Conservation (phyloP, 164 flowering plant species). For the Sextonia rubra region DNA sequence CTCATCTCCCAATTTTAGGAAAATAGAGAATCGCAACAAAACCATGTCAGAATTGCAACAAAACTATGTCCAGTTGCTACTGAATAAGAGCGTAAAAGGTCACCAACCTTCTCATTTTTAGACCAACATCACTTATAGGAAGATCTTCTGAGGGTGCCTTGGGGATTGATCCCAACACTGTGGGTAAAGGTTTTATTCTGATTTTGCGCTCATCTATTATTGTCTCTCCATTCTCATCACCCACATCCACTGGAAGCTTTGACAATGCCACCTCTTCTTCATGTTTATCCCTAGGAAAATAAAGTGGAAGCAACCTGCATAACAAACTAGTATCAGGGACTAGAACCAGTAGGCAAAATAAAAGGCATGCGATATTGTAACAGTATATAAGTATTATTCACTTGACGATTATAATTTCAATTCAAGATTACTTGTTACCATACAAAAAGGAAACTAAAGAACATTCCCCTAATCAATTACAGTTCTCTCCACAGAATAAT, state of each 20-base stretch:
- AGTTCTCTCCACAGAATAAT: no score
- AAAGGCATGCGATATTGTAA: neutral
- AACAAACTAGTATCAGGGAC: neutral
- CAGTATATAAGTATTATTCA: neutral
- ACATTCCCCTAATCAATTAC: no score
- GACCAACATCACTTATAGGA: constrained; percentile 64
- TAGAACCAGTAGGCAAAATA: neutral
- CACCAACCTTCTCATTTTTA: constrained; percentile 63
- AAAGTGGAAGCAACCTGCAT: constrained; percentile 90
- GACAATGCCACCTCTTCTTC: constrained; percentile 89
- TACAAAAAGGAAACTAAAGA: no score
- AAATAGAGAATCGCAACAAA: no score
- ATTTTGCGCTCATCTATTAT: constrained; percentile 91
- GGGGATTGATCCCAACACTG: constrained; percentile 35
- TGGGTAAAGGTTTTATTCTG: constrained; percentile 88
- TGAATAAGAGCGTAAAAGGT: neutral
- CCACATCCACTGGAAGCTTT: constrained; percentile 99
- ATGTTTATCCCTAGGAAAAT: constrained; percentile 92
- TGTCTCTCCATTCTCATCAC: constrained; percentile 99
- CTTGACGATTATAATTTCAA: neutral
- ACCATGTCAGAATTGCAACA: neutral
- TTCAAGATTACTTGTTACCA: no score
- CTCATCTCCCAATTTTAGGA: neutral
- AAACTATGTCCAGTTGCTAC: neutral
- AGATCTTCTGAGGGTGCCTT: constrained; percentile 44